phyloP scores from a whole-genome alignment of 179 eudicot species.

The Spergularia azorica region DNA sequence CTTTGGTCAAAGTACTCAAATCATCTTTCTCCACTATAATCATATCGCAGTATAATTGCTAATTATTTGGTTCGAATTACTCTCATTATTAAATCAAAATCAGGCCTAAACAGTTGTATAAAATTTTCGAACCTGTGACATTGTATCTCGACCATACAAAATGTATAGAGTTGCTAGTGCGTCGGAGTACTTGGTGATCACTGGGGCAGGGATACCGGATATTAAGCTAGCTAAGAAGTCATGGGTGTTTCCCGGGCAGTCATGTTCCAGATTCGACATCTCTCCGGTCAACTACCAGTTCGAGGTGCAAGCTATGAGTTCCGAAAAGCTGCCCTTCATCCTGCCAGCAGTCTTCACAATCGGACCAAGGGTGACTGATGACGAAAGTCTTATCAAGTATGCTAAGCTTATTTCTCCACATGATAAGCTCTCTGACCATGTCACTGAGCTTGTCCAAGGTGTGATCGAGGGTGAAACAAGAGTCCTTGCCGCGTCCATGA shows the following conservation, averaged over 20 bases:
- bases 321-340: constrained; percentile 41
- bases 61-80: no score
- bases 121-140: no score
- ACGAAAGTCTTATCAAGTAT: constrained; percentile 29
- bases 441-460: constrained; percentile 41
- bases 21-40: no score
- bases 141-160: background rate
- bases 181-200: constrained; percentile 42
- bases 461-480: constrained; percentile 50
- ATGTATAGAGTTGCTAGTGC: constrained; percentile 35
- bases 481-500: constrained; percentile 43
- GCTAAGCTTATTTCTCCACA: constrained; percentile 42
- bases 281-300: constrained; percentile 48
- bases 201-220: constrained; percentile 34
- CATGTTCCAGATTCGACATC: constrained; percentile 32
- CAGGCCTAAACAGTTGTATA: no score
- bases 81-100: no score
- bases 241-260: constrained; percentile 40
- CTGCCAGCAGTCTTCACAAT: constrained; percentile 48
- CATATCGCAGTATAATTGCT: no score
- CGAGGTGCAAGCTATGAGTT: constrained; percentile 51
- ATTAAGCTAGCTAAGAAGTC: constrained; percentile 44
- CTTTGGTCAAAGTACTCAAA: no score
- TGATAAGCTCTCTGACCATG: constrained; percentile 39
- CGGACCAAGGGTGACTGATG: constrained; percentile 37